phyloP scores from a whole-genome alignment of 1,139 yeast genomes.

The Meyerozyma smithsonii region DNA sequence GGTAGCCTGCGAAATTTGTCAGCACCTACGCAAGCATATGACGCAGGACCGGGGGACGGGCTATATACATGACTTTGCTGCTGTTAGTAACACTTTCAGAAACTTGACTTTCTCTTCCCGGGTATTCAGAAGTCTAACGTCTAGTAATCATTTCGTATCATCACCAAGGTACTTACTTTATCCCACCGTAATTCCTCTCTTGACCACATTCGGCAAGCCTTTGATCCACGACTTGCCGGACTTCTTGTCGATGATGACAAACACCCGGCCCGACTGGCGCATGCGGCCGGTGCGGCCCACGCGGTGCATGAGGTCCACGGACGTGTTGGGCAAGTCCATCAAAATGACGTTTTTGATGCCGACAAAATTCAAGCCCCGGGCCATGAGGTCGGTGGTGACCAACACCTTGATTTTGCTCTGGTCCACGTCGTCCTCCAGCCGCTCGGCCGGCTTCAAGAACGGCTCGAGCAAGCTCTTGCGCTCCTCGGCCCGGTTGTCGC shows the following conservation, averaged over 20 bases:
- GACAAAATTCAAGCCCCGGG: conserved; percentile 85
- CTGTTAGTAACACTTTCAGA: background rate
- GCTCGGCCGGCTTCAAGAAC: conserved; percentile 57
- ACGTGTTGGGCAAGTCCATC: conserved; percentile 78
- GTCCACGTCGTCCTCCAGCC: conserved; percentile 25
- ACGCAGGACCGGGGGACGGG: too few species aligned
- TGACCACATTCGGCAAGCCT: conserved; percentile 71
- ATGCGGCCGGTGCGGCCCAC: conserved; percentile 94
- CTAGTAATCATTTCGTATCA: conserved; percentile 19
- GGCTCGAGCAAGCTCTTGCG: conserved; percentile 53
- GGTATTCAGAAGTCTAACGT: conserved; percentile 29
- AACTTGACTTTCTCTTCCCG: conserved; percentile 14
- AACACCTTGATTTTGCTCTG: conserved; percentile 50
- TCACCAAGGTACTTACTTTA: conserved; percentile 14
- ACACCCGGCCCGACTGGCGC: conserved; percentile 84
- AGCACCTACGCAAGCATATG: too few species aligned
- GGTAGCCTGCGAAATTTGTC: background rate
- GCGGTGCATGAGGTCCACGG: conserved; percentile 85
- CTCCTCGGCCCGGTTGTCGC: conserved; percentile 56
- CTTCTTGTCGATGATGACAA: conserved; percentile 62
- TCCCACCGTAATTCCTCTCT: conserved; percentile 44
- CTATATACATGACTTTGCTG: background rate
- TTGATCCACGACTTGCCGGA: conserved; percentile 76
- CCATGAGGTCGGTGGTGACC: conserved; percentile 85
- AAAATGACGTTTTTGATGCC: conserved; percentile 78